A percentile compares a stretch with the other conserved stretches of the same genome.
Evolutionary conservation across 352 stramenopile genomes (phyloP).

Genomic region (Phytopythium sindhum): DNA sequence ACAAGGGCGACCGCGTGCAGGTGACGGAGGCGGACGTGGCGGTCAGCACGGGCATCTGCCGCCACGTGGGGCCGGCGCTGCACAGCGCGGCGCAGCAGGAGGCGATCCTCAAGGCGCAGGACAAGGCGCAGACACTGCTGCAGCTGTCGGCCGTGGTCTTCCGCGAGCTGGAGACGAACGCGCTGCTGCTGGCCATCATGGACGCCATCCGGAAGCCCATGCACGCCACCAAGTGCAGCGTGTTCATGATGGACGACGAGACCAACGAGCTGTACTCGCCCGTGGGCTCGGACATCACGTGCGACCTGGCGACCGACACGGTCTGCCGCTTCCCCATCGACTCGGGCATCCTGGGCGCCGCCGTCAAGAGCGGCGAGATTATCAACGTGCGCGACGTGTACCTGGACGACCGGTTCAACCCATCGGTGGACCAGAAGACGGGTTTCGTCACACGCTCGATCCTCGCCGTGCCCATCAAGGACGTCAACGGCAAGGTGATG

Average conservation of each 20-base stretch:
- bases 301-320: conserved; percentile 32
- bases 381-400: conserved; percentile 82
- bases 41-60: conserved; percentile 46
- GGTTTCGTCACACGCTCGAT: conserved; percentile 73
- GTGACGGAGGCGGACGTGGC: conserved; percentile 60
- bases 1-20: conserved; percentile 24
- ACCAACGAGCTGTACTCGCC: conserved; percentile 55
- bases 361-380: conserved; percentile 59
- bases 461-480: conserved; percentile 79
- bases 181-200: conserved; percentile 51
- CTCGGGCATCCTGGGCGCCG: conserved; percentile 42
- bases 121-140: conserved; percentile 62
- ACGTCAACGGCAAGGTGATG: conserved; percentile 58
- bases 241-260: conserved; percentile 63
- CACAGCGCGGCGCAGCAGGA: conserved; percentile 61
- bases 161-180: conserved; percentile 55
- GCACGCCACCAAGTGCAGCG: conserved; percentile 49
- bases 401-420: conserved; percentile 58
- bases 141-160: conserved; percentile 66
- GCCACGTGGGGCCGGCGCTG: conserved; percentile 50
- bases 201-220: conserved; percentile 51
- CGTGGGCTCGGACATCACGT: conserved; percentile 36
- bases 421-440: conserved; percentile 42
- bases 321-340: conserved; percentile 52
- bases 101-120: conserved; percentile 46